phyloP scores from a whole-genome alignment of 2,329 filamentous ascomycete species.

The Juglanconis sp. region DNA sequence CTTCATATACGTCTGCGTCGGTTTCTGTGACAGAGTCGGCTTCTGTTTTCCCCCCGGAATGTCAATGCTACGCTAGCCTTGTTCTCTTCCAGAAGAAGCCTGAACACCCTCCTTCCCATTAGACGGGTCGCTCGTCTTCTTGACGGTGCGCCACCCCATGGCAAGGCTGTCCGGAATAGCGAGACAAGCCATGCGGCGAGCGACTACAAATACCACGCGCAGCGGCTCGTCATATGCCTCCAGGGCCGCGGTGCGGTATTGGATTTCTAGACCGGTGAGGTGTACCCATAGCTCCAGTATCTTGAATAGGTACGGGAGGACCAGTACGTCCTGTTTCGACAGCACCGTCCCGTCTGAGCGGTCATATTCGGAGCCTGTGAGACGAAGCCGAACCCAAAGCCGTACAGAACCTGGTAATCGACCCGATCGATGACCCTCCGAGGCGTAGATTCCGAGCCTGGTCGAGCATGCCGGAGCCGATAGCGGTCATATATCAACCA shows the following conservation, averaged over 20 bases:
- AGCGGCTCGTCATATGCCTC: constrained; percentile 55
- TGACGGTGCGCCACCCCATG: constrained; percentile 54
- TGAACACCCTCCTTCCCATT: too few relatives aligned
- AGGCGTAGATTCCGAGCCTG: constrained; percentile 29
- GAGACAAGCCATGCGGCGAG: constrained; percentile 46
- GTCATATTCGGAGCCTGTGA: constrained; percentile 35
- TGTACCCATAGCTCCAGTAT: too few relatives aligned
- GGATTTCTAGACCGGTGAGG: background rate
- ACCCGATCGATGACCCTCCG: constrained; percentile 34
- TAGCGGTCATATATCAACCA: constrained; percentile 23
- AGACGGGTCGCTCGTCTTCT: background rate
- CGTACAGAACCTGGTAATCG: constrained; percentile 34
- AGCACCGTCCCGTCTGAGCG: constrained; percentile 38
- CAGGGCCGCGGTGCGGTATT: constrained; percentile 47
- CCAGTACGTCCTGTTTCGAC: constrained; percentile 38
- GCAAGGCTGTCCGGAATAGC: constrained; percentile 48
- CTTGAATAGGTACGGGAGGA: constrained; percentile 29
- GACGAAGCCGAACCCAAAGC: constrained; percentile 33
- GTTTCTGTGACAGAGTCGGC: too few relatives aligned
- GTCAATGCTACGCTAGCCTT: too few relatives aligned
- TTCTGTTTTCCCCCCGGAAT: too few relatives aligned
- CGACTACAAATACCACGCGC: constrained; percentile 52
- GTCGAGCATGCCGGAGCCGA: constrained; percentile 33
- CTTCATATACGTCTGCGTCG: too few relatives aligned
- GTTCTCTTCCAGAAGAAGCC: too few relatives aligned